Percentiles rank a stretch among this genome's conserved stretches.
Conservation (phyloP, 495 filamentous ascomycete species). For the Pseudomonodictys pantanalensis region DNA sequence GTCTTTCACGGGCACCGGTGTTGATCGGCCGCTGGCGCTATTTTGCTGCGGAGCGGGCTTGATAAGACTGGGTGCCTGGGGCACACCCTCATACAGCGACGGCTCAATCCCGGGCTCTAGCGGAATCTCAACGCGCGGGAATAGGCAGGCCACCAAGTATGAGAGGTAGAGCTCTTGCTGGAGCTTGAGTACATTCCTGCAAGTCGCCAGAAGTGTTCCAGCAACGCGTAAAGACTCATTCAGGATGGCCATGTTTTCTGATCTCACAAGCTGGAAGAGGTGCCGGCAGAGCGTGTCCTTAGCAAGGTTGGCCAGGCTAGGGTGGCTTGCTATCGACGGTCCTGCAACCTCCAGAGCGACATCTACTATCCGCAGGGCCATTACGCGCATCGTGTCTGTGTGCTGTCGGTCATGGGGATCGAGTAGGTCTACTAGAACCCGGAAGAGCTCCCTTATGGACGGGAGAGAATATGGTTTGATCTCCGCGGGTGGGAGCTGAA, state of each 20-base stretch:
- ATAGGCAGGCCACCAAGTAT: slow-evolving; percentile 89
- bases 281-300: slow-evolving; percentile 93
- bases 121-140: slow-evolving; percentile 89
- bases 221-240: slow-evolving; percentile 89
- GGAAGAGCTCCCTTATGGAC: slow-evolving; percentile 89
- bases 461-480: slow-evolving; percentile 89
- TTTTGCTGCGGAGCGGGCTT: slow-evolving; percentile 72
- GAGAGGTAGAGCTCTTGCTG: slow-evolving; percentile 97
- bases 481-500: slow-evolving; percentile 37
- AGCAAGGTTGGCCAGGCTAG: slow-evolving; percentile 79
- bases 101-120: slow-evolving; percentile 87
- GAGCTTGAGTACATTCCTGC: slow-evolving; percentile 86
- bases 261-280: slow-evolving; percentile 94
- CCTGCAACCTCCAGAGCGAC: slow-evolving; percentile 96
- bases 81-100: slow-evolving; percentile 87
- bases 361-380: slow-evolving; percentile 96
- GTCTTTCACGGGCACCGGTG: slow-evolving; percentile 90
- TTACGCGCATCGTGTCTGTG: slow-evolving; percentile 91
- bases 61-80: slow-evolving; percentile 80
- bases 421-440: slow-evolving; percentile 90
- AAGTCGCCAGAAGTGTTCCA: slow-evolving; percentile 85
- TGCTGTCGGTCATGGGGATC: slow-evolving; percentile 90
- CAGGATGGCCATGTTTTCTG: slow-evolving; percentile 89
- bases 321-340: slow-evolving; percentile 91
- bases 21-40: slow-evolving; percentile 78